Base-by-base conservation (phyloP, 495 filamentous ascomycete species). In the Pyrenula aspistea region DNA sequence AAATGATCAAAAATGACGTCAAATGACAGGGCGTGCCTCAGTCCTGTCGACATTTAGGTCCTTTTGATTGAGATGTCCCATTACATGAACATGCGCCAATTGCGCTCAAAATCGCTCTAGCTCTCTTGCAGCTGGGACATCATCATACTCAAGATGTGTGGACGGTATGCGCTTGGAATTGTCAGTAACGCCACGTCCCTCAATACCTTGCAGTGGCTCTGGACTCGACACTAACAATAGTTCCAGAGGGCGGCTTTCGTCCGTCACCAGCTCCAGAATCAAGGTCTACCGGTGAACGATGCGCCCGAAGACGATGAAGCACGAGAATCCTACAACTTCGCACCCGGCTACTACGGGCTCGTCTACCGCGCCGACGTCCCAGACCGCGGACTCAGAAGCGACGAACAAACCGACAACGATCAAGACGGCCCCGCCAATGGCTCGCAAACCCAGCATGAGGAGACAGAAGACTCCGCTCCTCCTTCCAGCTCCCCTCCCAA, bases 271-370 rank as follows among this genome's bases (percentile, higher is more conserved):
- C 74, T 96, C 15, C 73, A 86, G 65, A 74, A 87, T 54, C 77
- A 89, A 58, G 73, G 88, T 60, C 87, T 96, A 80, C 82, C 74
- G 10, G 86, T 91, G 4, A 78, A 88, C 55, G 86, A 93, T 50
- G 84, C 80, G 2, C 87, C 89, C 12, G 81, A 83, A 1, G 88
- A 95, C 58, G 80, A 83, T 22, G 82, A 83, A 24, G 79, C 88
- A 1, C 78, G 87, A 51, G 86, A 89, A 63, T 88, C 79, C 53
- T 95, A 93, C 71, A 98, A 98, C 65, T 93, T 98, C 62, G 89
- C 93, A 0, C 93, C 93, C 0, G 87, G 91, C 1, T 87, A 87
- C 62, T 73, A 89, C 63, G 91, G 94, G 51, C 77, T 87, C 15
- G 86, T 98, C 22, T 96, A 96, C 64, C 83, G 91, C 60, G 91